Percentiles rank a stretch among this genome's conserved stretches.
phyloP scores from a whole-genome alignment of 169 alveolate genomes.

The Miamiensis avidus region DNA sequence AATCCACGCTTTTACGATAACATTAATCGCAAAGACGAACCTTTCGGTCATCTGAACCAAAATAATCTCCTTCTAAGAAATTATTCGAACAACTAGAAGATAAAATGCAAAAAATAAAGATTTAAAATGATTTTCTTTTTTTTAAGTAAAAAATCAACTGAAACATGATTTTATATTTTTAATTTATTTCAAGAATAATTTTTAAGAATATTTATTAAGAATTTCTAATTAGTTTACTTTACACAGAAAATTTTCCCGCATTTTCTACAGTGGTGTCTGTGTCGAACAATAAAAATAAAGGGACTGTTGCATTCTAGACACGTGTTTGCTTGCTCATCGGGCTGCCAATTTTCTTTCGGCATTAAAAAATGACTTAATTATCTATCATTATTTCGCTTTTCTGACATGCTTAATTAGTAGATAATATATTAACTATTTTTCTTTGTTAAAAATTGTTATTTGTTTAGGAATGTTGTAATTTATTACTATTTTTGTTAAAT shows the following conservation, averaged over 20 bases:
- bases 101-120: neutral
- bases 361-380: too few relatives aligned
- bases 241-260: constrained; percentile 29
- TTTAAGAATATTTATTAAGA: neutral
- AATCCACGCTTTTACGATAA: constrained; percentile 7
- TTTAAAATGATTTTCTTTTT: neutral
- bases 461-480: too few relatives aligned
- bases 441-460: too few relatives aligned
- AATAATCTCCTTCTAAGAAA: constrained; percentile 15
- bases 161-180: too few relatives aligned
- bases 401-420: too few relatives aligned
- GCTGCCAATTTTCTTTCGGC: constrained; percentile 23
- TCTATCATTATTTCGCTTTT: too few relatives aligned
- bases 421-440: too few relatives aligned
- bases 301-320: constrained; percentile 25
- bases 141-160: neutral
- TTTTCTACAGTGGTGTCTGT: constrained; percentile 34
- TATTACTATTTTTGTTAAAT: too few relatives aligned
- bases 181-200: too few relatives aligned
- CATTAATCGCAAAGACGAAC: constrained; percentile 21
- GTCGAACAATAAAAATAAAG: constrained; percentile 8
- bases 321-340: constrained; percentile 8
- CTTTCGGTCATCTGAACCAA: constrained; percentile 5
- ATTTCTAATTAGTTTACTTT: neutral
- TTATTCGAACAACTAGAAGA: constrained; percentile 27